Base-by-base conservation (phyloP, 768 basidiomycete genomes). In the Lactarius trivialis region DNA sequence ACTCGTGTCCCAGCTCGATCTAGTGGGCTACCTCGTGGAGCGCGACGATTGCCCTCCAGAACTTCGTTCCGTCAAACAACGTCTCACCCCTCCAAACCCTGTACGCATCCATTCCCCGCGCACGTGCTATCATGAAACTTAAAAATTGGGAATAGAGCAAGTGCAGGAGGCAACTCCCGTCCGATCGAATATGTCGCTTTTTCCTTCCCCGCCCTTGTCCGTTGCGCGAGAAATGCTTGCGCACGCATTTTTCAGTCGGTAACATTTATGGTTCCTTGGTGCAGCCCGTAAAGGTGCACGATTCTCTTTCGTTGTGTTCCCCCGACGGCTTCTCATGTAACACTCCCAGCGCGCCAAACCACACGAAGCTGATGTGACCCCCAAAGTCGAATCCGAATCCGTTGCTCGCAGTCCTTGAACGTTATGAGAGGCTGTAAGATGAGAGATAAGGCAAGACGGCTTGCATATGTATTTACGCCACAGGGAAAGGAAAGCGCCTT, bases 131-230 rank as follows among this genome's bases (percentile, higher is more conserved):
- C n/a, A n/a, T n/a, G n/a, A n/a, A n/a, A n/a, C n/a, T n/a, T n/a
- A n/a, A 41, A 28, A 26, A 17, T 5, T 43, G 36, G n/a, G 43
- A 39, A 51, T 24, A 64, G 58, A 39, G n/a, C 7, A 9, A 1
- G 49, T 51, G 37, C 24, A 50, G 54, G 36, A 19, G 1, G 4
- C n/a, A 24, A 1, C 4, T 6, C 11, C 9, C 3, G 14, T 55
- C 57, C 8, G 62, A 63, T 43, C 4, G 19, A 7, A 60, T 63
- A 37, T 63, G 62, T 17, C 4, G 19, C 8, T 4, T 7, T n/a
- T 63, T 39, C 19, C 53, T 63, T 45, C 14, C 21, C 0, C 4
- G 21, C 28, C 4, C 11, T 11, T 36, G 24, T 60, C 12, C 17
- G 9, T 19, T 1, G 2, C 21, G 45, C 45, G 5, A 7, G 15